phyloP scores from a whole-genome alignment of 192 early-diverging fungal genomes.

The Umbelopsis isabellina region DNA sequence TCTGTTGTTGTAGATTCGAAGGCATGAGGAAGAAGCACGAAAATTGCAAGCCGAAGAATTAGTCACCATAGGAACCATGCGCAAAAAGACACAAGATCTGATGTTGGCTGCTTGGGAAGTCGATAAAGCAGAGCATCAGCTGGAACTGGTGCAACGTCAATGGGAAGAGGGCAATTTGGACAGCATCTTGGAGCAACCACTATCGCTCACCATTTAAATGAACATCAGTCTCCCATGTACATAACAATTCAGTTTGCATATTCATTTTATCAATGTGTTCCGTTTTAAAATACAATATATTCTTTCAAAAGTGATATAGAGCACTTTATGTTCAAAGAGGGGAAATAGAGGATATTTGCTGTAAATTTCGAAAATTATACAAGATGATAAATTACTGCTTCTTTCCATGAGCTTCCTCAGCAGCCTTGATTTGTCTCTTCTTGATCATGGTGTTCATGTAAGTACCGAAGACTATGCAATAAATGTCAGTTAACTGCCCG shows the following conservation, averaged over 20 bases:
- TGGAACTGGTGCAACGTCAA: slow-evolving; percentile 38
- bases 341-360: not conserved
- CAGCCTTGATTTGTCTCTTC: slow-evolving; percentile 37
- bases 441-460: slow-evolving; percentile 81
- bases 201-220: not conserved
- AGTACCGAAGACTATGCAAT: slow-evolving; percentile 60
- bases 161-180: slow-evolving; percentile 31
- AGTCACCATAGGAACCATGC: slow-evolving; percentile 14
- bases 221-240: not conserved
- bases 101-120: slow-evolving; percentile 36
- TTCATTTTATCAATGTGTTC: not conserved
- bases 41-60: slow-evolving; percentile 31
- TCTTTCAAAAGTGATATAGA: too few relatives aligned
- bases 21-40: slow-evolving; percentile 22
- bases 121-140: slow-evolving; percentile 36
- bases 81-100: slow-evolving; percentile 34
- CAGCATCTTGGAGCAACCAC: slow-evolving; percentile 3
- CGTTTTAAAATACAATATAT: too few relatives aligned
- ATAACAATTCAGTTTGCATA: not conserved
- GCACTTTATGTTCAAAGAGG: too few relatives aligned
- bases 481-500: not conserved
- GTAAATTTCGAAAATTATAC: not conserved
- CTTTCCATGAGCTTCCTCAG: slow-evolving; percentile 26
- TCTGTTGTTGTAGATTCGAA: not conserved
- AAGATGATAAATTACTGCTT: slow-evolving; percentile 24